Percentiles rank a stretch among this genome's conserved stretches.
phyloP scores from a whole-genome alignment of 2,329 filamentous ascomycete genomes.

The Colletotrichum musae region DNA sequence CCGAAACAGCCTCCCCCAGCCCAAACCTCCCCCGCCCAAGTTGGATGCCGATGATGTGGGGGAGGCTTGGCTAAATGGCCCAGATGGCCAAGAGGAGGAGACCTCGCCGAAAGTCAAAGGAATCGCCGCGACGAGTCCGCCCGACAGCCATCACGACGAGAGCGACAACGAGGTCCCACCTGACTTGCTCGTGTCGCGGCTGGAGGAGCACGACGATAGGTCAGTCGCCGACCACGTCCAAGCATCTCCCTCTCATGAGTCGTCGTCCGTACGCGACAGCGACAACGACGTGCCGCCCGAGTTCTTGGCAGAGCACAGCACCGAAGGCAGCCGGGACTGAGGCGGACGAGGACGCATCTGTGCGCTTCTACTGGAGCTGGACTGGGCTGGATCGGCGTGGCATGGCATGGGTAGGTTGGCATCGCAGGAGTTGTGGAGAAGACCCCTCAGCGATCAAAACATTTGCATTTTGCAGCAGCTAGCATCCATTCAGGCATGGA shows the following conservation, averaged over 20 bases:
- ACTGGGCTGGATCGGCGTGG: background rate
- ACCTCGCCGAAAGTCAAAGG: background rate
- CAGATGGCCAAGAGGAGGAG: conserved; percentile 10
- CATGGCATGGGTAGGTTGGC: background rate
- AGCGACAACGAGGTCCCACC: conserved; percentile 60
- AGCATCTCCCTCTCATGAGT: background rate
- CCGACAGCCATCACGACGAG: conserved; percentile 45
- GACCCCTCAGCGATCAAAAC: background rate
- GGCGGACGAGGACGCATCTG: background rate
- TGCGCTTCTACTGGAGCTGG: background rate
- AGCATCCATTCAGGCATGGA: background rate
- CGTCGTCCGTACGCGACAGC: conserved; percentile 50
- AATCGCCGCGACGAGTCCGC: conserved; percentile 1
- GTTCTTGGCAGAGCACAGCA: conserved; percentile 63
- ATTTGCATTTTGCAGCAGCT: background rate
- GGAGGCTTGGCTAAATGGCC: conserved; percentile 36
- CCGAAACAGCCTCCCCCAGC: conserved; percentile 49
- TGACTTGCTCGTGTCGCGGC: conserved; percentile 55
- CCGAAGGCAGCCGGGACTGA: conserved; percentile 33
- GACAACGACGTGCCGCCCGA: conserved; percentile 67
- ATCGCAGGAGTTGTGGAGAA: conserved; percentile 1
- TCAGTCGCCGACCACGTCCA: conserved; percentile 35
- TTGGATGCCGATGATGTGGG: conserved; percentile 45
- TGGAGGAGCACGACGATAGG: conserved; percentile 48
- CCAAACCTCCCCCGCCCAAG: background rate